Evolutionary conservation across 2,329 filamentous ascomycete species (phyloP), one percentile per base, ranked within the genome.

Genomic region (Sphaerulina musiva): DNA sequence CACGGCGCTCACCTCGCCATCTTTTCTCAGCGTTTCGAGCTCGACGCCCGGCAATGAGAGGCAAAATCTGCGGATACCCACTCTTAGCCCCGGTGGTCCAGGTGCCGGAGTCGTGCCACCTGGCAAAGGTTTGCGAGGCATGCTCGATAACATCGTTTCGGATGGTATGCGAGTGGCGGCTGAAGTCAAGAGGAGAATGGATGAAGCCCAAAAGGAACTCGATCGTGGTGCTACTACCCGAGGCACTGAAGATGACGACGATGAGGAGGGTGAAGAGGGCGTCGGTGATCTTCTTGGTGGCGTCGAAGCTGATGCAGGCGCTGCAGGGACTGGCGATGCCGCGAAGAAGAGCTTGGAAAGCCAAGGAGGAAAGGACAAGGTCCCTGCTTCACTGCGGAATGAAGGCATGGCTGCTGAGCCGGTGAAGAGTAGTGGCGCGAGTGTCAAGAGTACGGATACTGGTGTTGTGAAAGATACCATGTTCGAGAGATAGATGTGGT

Each of bases 121-220:
- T 44, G 79, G 80, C 14, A 86, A 91, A 61, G 89, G 93, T 20
- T 79, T 98, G 1, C 81, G 93, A 41, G 93, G 93, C 17, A 93
- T 98, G 55, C 77, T 98, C 39, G 93, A 98, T 74, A 95, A 95
- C 64, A 97, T 98, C 64, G 93, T 97, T 60, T 95, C 87, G 1
- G 93, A 98, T 68, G 93, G 93, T 41, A 96, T 97, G 84, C 85
- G 92, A 34, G 92, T 97, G 55, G 93, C 93, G 0, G 88, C 86
- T 0, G 93, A 98, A 70, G 92, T 98, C 48, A 80, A 87, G 61
- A 83, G 91, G 64, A 80, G 91, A 43, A 95, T 97, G 86, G 92
- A 98, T 59, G 93, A 98, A 69, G 92, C 92, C 2, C 91, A 96
- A 71, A 85, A 84, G 63, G 92, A 97, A 68, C 74, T 96, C 61